Evolutionary conservation across 2,329 filamentous ascomycete species (phyloP).

Genomic region (Penicillium corylophilum): DNA sequence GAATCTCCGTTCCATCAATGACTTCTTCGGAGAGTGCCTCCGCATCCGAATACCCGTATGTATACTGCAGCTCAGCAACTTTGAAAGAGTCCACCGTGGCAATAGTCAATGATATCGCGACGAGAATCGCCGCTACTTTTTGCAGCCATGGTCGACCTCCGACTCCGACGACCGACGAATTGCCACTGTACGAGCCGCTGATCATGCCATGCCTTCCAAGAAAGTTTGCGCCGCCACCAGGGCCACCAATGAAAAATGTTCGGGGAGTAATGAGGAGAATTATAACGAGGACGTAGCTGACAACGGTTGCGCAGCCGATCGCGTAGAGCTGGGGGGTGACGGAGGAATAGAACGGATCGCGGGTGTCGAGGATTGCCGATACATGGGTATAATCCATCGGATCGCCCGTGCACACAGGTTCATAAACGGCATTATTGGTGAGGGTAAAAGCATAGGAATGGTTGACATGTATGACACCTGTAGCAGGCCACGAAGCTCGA

Average conservation of each 20-base stretch:
- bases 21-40: conserved; percentile 72
- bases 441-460: conserved; percentile 45
- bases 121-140: conserved; percentile 64
- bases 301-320: conserved; percentile 84
- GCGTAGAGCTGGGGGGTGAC: conserved; percentile 92
- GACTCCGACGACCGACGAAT: conserved; percentile 72
- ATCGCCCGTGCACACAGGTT: conserved; percentile 49
- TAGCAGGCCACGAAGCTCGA: background rate
- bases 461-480: conserved; percentile 45
- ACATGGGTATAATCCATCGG: conserved; percentile 35
- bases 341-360: conserved; percentile 89
- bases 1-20: conserved; percentile 79
- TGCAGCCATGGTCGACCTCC: conserved; percentile 93
- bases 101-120: conserved; percentile 82
- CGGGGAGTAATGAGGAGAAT: conserved; percentile 94
- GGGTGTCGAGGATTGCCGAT: conserved; percentile 62
- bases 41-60: conserved; percentile 76
- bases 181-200: conserved; percentile 67
- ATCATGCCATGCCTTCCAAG: conserved; percentile 81
- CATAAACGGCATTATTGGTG: conserved; percentile 50
- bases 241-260: conserved; percentile 82
- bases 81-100: conserved; percentile 88
- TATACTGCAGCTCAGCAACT: conserved; percentile 79
- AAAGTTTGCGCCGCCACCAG: conserved; percentile 65
- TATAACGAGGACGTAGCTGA: conserved; percentile 87